Base-by-base conservation (phyloP, 83 land plant species). In the Isoetes engelmannii region DNA sequence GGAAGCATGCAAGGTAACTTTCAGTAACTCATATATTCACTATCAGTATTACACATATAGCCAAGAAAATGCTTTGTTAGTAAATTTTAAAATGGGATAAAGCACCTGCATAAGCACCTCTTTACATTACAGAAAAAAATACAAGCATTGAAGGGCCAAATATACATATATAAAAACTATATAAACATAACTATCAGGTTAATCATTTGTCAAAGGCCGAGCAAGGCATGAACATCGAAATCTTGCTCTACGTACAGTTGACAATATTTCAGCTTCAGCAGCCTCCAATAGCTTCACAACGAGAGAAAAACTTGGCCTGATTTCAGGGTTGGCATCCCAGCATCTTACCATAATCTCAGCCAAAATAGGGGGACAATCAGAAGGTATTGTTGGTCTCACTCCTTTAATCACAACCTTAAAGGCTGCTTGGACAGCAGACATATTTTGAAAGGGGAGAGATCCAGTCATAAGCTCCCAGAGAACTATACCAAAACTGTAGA, bases 241-340 rank as follows among this genome's bases (percentile, higher is more conserved):
- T 47, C 86, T 73, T 4, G 86, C 85, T 21, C 71, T 75, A n/a
- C 85, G 75, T 15, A 84, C 86, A 46, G 75, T 78, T 13, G 73
- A 68, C 76, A 78, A 19, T 1, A 84, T 75, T 50, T 83, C 85
- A 3, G 20, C 69, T 53, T 84, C 77, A 10, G 90, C 85, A 72
- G 79, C 58, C 77, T 88, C 85, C 48, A 88, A 74, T 84, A 88
- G 78, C 46, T 58, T 71, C 20, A 83, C 86, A 59, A 88, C 79
- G 67, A 83, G 83, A 8, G 77, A 49, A 69, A 88, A 88, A 56
- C 82, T 48, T 20, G 92, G 89, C 45, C 85, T 68, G 0, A 79
- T 83, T 12, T 80, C 86, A 12, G 86, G 89, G 63, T 79, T 85
- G n/a, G 80, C 75, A 62, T 85, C 86, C 92, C 86, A 88, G 75